phyloP scores from a whole-genome alignment of 805 yeast species.

The Barnettozyma wickerhamii region DNA sequence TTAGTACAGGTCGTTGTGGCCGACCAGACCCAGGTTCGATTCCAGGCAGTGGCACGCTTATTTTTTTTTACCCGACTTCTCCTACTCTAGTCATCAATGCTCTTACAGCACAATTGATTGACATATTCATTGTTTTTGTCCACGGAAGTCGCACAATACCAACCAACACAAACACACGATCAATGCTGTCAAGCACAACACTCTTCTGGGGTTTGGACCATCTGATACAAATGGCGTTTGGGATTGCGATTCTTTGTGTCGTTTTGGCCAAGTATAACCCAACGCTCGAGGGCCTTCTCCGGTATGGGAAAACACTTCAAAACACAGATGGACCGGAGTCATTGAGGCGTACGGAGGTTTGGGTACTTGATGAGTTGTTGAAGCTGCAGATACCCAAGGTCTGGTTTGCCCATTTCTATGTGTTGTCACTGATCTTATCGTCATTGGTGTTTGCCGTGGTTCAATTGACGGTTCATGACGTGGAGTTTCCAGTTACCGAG shows the following conservation, averaged over 20 bases:
- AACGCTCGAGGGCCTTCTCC: conserved; percentile 32
- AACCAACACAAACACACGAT: neutral
- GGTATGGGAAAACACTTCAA: conserved; percentile 44
- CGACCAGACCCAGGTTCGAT: conserved; percentile 72
- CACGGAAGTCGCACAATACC: too few relatives aligned
- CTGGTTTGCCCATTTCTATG: conserved; percentile 61
- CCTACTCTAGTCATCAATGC: too few relatives aligned
- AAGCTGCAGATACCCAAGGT: conserved; percentile 53
- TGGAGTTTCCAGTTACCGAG: conserved; percentile 5
- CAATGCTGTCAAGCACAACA: neutral
- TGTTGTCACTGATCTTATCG: conserved; percentile 36
- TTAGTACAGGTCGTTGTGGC: conserved; percentile 72
- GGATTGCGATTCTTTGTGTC: conserved; percentile 17
- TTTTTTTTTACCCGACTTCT: neutral
- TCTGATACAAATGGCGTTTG: conserved; percentile 1
- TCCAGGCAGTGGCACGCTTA: conserved; percentile 58
- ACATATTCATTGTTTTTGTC: too few relatives aligned
- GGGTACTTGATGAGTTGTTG: conserved; percentile 14
- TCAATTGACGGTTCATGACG: conserved; percentile 8
- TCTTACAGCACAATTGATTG: too few relatives aligned
- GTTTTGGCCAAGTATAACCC: conserved; percentile 30
- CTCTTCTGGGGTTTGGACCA: neutral
- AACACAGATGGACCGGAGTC: neutral
- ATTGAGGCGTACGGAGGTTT: neutral
- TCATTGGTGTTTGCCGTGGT: conserved; percentile 16